Conservation (phyloP, 768 basidiomycete species). For the Macrolepiota albuminosa region DNA sequence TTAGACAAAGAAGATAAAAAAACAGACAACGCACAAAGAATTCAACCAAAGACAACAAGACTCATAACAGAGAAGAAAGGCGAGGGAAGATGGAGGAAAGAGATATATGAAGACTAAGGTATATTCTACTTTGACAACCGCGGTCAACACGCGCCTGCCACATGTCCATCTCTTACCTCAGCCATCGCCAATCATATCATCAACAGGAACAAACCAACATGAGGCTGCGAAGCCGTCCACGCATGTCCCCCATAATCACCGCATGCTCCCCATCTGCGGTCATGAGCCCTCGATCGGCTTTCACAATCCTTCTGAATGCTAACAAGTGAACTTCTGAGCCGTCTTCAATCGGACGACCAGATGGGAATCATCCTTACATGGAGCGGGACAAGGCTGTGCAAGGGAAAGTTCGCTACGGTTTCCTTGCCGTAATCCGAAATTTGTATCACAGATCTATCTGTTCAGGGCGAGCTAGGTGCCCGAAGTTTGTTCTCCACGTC, state of each 20-base stretch:
- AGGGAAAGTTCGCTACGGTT: slow-evolving; percentile 2
- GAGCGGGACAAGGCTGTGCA: slow-evolving; percentile 8
- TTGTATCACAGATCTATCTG: not conserved
- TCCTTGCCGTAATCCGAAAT: not conserved
- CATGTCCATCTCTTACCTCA: slow-evolving; percentile 19
- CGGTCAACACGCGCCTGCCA: slow-evolving; percentile 19
- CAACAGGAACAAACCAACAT: slow-evolving; percentile 16
- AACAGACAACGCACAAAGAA: slow-evolving; percentile 11
- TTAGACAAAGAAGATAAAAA: slow-evolving; percentile 11
- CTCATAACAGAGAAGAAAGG: slow-evolving; percentile 8
- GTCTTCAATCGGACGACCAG: not conserved
- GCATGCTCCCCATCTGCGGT: not conserved
- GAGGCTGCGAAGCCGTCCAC: slow-evolving; percentile 13
- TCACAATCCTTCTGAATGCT: not conserved
- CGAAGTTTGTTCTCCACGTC: slow-evolving; percentile 5
- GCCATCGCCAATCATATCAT: slow-evolving; percentile 13
- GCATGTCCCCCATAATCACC: slow-evolving; percentile 3
- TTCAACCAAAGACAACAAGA: slow-evolving; percentile 12
- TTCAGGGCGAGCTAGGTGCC: not conserved
- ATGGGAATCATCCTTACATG: not conserved
- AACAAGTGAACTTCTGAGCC: not conserved
- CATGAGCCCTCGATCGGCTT: not conserved
- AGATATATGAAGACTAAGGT: slow-evolving; percentile 10
- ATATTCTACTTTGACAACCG: slow-evolving; percentile 14
- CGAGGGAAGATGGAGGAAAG: slow-evolving; percentile 7